phyloP scores from a whole-genome alignment of 345 rosid species.

The Luvunga scandens region DNA sequence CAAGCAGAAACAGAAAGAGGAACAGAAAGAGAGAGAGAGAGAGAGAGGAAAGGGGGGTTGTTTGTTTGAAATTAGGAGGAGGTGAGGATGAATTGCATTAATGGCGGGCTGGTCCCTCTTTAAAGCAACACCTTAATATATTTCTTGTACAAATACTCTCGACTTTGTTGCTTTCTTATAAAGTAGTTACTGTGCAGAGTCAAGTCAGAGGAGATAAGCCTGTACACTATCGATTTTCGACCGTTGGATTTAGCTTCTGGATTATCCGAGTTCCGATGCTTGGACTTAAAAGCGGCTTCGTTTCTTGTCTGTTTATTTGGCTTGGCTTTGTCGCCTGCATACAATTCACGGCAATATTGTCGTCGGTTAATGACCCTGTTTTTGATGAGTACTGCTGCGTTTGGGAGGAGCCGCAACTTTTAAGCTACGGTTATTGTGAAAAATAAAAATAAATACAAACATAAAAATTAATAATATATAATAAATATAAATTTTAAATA shows the following conservation, averaged over 20 bases:
- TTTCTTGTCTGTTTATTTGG: not conserved
- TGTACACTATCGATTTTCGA: slow-evolving; percentile 25
- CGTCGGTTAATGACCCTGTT: not conserved
- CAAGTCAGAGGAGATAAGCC: slow-evolving; percentile 29
- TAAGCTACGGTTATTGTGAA: no score
- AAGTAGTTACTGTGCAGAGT: not conserved
- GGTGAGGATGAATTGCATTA: slow-evolving; percentile 24
- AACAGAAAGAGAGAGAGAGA: not conserved
- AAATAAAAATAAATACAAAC: no score
- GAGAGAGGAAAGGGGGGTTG: not conserved
- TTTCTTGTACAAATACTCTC: not conserved
- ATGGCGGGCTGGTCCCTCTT: slow-evolving; percentile 44
- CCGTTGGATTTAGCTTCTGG: slow-evolving; percentile 35
- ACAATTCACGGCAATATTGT: not conserved
- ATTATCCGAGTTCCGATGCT: not conserved
- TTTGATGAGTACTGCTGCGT: not conserved
- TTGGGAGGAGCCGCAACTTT: no score
- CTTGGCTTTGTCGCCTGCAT: not conserved
- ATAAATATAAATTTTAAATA: no score
- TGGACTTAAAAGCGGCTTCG: not conserved
- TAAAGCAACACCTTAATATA: slow-evolving; percentile 13
- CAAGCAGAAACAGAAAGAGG: not conserved
- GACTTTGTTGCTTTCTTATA: not conserved
- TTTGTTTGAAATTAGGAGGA: not conserved
- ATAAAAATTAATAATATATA: no score